phyloP scores from a whole-genome alignment of 371 early-diverging fungal genomes.

The Actinomucor elegans region DNA sequence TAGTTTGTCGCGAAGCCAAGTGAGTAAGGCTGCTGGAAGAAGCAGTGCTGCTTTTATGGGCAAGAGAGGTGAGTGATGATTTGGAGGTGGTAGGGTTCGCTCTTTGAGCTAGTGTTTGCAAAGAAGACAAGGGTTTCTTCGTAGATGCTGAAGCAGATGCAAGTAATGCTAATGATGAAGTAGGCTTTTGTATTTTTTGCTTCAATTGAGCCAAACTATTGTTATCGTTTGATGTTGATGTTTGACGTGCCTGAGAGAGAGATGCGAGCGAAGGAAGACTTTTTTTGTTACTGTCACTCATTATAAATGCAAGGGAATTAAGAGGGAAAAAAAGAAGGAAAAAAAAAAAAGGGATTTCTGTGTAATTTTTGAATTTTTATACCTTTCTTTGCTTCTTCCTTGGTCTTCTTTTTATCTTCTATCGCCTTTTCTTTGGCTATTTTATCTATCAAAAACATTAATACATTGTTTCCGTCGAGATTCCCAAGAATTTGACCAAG shows the following conservation, averaged over 20 bases:
- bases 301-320: not conserved
- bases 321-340: not conserved
- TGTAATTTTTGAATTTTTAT: not conserved
- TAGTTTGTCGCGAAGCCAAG: not conserved
- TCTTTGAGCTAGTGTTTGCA: constrained; percentile 32
- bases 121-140: constrained; percentile 19
- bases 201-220: constrained; percentile 13
- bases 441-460: constrained; percentile 28
- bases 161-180: constrained; percentile 1
- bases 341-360: not conserved
- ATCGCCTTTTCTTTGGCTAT: constrained; percentile 31
- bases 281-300: not conserved
- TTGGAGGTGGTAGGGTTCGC: constrained; percentile 9
- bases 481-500: no score
- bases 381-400: constrained; percentile 32
- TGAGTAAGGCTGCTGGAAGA: constrained; percentile 3
- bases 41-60: constrained; percentile 21
- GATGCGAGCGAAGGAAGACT: constrained; percentile 13
- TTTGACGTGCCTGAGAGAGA: constrained; percentile 14
- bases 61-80: constrained; percentile 32
- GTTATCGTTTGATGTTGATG: not conserved
- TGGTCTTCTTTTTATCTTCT: constrained; percentile 45
- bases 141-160: not conserved
- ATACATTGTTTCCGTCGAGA: no score
- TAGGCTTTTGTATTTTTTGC: constrained; percentile 21